Conservation (phyloP, 208 protist species). For the Tetramitus jugosus region DNA sequence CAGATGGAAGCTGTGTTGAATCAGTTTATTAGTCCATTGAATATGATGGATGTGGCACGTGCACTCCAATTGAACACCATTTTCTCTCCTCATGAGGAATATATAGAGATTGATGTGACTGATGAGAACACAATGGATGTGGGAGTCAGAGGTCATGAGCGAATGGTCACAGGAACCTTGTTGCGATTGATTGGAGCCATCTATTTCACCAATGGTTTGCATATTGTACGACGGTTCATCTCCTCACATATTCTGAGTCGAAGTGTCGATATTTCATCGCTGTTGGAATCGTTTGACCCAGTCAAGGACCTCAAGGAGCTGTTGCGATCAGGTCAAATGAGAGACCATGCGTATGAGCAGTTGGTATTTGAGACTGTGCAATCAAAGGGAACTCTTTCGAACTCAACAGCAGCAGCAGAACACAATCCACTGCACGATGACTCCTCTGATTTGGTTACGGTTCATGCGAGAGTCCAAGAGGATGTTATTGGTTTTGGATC, state of each 20-base stretch:
- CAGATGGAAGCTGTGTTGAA: not conserved
- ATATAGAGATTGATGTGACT: not conserved
- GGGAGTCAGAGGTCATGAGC: not conserved
- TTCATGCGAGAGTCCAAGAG: not conserved
- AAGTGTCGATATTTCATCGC: not conserved
- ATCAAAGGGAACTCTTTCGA: no score
- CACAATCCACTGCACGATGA: not conserved
- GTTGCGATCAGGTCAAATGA: not conserved
- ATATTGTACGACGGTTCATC: not conserved
- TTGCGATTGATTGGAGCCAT: not conserved
- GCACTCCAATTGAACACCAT: not conserved
- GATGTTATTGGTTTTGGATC: not conserved
- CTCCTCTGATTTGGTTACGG: not conserved
- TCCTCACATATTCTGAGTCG: not conserved
- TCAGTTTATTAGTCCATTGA: not conserved
- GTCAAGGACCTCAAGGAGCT: not conserved
- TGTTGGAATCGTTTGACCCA: constrained; percentile 1
- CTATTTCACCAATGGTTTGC: not conserved
- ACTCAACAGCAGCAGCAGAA: no score
- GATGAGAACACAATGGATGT: not conserved
- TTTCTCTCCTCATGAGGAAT: not conserved
- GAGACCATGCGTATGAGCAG: not conserved
- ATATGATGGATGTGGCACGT: not conserved
- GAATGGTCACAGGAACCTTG: no score
- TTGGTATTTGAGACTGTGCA: no score